Conservation (phyloP, 169 alveolate genomes). For the Miamiensis avidus region DNA sequence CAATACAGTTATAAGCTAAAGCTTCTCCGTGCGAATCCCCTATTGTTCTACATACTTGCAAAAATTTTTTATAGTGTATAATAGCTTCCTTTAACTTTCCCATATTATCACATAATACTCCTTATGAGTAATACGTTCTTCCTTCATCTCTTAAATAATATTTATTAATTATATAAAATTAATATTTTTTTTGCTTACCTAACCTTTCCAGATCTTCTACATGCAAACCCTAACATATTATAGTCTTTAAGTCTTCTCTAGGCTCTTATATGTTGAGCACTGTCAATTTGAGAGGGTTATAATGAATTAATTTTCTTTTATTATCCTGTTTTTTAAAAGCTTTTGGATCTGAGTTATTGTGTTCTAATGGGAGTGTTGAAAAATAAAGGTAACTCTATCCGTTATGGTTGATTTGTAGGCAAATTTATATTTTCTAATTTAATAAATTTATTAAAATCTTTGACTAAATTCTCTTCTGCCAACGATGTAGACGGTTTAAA, state of each 20-base stretch:
- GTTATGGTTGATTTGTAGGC: slow-evolving; percentile 65
- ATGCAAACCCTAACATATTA: slow-evolving; percentile 74
- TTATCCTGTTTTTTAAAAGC: neutral
- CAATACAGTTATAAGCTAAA: slow-evolving; percentile 82
- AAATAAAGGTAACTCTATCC: slow-evolving; percentile 78
- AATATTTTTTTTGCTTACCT: neutral
- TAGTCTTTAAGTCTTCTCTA: slow-evolving; percentile 69
- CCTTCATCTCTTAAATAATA: slow-evolving; percentile 74
- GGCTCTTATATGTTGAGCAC: slow-evolving; percentile 38
- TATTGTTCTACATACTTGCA: slow-evolving; percentile 65
- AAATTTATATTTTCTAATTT: slow-evolving; percentile 45
- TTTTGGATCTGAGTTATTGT: slow-evolving; percentile 34
- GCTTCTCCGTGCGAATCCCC: slow-evolving; percentile 83
- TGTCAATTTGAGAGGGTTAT: neutral
- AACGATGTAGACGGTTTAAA: slow-evolving; percentile 36
- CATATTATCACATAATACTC: slow-evolving; percentile 76
- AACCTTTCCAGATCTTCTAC: slow-evolving; percentile 79
- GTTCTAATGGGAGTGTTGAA: slow-evolving; percentile 77
- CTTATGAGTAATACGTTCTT: slow-evolving; percentile 77
- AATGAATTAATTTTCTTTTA: slow-evolving; percentile 5
- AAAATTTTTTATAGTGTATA: slow-evolving; percentile 59
- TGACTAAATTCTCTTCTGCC: slow-evolving; percentile 63
- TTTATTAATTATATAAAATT: too few relatives aligned
- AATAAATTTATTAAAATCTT: slow-evolving; percentile 40
- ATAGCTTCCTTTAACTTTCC: slow-evolving; percentile 69